Evolutionary conservation across 495 filamentous ascomycete genomes (phyloP), one percentile per base, ranked within the genome.

Genomic region (Penicillium cataractarum): DNA sequence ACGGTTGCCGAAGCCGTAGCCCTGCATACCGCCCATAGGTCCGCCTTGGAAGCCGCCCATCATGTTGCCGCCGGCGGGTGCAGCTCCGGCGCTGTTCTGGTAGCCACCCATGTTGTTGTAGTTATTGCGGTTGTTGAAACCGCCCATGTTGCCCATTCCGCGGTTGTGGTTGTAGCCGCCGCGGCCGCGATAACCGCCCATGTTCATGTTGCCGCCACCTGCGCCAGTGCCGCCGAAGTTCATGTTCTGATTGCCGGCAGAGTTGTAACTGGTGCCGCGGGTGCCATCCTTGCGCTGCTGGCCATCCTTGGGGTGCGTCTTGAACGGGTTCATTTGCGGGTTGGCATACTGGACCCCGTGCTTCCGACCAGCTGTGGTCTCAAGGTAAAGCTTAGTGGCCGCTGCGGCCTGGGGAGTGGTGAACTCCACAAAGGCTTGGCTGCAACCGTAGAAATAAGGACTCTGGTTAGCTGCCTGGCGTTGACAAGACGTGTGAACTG

Each of bases 401-500:
- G 92, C 91, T 2, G 95, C 89, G 10, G 92, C 93, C 75, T 96
- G 91, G 44, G 90, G 83, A 0, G 90, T 89, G 32, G 85, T 86
- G 73, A 99, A 92, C 70, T 96, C 89, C 42, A 97, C 78, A 68
- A 92, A 99, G 0, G 87, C 92, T 89, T 97, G 93, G 6, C 95
- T 97, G 70, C 65, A 57, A 57, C n/a, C n/a, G n/a, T 12, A 21
- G n/a, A 54, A n/a, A 21, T 21, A 24, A 54, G 15, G n/a, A 1
- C 39, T 3, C 10, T 4, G 9, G 37, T 54, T 24, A 54, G 51
- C 51, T 10, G 5, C 22, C 49, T 35, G 27, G 21, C 4, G 4
- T 54, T 54, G n/a, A 35, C 2, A 35, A 17, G 10, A 33, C 27
- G 6, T 17, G 17, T 53, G 3, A 3, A 50, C 17, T 40, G 21